These are phyloP conservation scores for Aspergillus sp. DNA, from an alignment of 2,329 filamentous ascomycete species.

Conservation along the genomic window DNA sequence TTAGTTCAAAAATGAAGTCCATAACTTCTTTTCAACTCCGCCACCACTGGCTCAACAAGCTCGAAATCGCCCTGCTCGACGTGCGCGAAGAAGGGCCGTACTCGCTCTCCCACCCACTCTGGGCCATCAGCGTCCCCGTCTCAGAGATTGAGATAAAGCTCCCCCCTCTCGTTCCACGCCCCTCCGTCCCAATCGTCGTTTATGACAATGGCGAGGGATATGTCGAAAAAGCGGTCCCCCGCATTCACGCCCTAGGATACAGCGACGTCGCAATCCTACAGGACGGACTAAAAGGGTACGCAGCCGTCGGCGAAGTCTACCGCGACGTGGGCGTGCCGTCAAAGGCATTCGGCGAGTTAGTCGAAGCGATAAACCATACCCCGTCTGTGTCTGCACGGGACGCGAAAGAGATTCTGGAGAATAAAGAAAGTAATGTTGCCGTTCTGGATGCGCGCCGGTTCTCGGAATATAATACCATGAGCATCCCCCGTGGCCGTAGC, in stretches of 20 bases:
- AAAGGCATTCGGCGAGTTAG: slow-evolving; percentile 2
- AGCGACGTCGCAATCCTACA: not conserved
- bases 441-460: slow-evolving; percentile 5
- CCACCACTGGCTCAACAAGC: not conserved
- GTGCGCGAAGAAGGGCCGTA: not conserved
- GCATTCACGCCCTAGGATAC: not conserved
- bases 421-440: not conserved
- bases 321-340: not conserved
- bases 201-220: slow-evolving; percentile 1
- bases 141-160: not conserved
- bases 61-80: slow-evolving; percentile 6
- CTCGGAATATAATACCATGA: slow-evolving; percentile 1
- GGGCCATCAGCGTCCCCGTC: not conserved
- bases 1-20: not conserved
- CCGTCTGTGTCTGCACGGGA: not conserved
- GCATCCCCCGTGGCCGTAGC: not conserved
- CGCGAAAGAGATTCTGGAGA: not conserved
- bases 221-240: not conserved
- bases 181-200: not conserved
- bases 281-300: not conserved
- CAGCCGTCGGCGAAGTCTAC: not conserved
- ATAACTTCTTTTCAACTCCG: not conserved
- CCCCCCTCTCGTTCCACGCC: not conserved
- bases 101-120: slow-evolving; percentile 1
- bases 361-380: slow-evolving; percentile 1